A percentile compares a stretch with the other conserved stretches of the same genome.
Conservation (phyloP, 2,329 filamentous ascomycete genomes). For the Penicillium sp. region DNA sequence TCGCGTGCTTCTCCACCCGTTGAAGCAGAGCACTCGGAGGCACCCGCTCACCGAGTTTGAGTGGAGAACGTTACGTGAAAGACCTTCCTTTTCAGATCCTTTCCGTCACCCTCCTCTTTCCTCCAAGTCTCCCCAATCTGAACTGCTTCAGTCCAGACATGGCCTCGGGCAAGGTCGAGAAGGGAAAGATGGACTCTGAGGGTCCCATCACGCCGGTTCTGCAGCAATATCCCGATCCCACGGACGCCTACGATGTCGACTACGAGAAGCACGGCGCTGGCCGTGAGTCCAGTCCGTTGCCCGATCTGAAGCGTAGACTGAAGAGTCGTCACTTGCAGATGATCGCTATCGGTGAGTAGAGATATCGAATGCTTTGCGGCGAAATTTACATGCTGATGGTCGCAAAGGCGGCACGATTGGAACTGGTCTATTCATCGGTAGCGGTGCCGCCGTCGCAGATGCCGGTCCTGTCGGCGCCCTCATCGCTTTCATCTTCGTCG, state of each 20-base stretch:
- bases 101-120: constrained; percentile 3
- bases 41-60: background rate
- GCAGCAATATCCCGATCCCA: constrained; percentile 1
- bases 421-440: constrained; percentile 69
- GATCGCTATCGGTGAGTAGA: constrained; percentile 87
- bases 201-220: constrained; percentile 24
- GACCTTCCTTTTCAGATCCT: constrained; percentile 9
- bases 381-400: background rate
- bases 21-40: background rate
- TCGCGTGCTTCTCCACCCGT: background rate
- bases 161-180: constrained; percentile 23
- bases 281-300: constrained; percentile 60
- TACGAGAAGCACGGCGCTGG: constrained; percentile 38
- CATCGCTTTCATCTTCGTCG: constrained; percentile 67
- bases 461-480: constrained; percentile 65
- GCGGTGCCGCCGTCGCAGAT: constrained; percentile 59
- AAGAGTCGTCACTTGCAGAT: constrained; percentile 92
- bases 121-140: background rate
- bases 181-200: constrained; percentile 26
- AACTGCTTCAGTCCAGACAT: constrained; percentile 18
- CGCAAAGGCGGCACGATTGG: constrained; percentile 62
- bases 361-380: background rate
- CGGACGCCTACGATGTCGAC: constrained; percentile 30
- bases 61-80: constrained; percentile 2
- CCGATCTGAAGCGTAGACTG: constrained; percentile 67